phyloP scores from a whole-genome alignment of 164 flowering plant species.

The Vitis rupestris region DNA sequence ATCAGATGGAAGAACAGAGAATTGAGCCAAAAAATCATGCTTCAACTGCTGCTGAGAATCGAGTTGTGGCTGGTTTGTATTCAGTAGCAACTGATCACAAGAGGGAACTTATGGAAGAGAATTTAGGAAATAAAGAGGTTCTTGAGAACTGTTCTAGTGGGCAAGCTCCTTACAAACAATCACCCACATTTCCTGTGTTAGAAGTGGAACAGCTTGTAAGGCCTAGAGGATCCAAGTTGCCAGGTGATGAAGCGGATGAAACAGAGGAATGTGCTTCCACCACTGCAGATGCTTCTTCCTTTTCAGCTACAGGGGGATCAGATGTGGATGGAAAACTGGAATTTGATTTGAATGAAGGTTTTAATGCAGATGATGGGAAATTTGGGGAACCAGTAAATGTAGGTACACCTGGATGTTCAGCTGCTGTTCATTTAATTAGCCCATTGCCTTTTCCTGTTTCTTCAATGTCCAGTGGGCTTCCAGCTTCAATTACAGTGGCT shows the following conservation, averaged over 20 bases:
- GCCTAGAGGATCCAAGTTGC: conserved; percentile 20
- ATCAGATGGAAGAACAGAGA: conserved; percentile 20
- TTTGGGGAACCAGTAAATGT: conserved; percentile 35
- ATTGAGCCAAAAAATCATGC: conserved; percentile 17
- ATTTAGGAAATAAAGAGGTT: conserved; percentile 28
- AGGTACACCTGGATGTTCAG: conserved; percentile 23
- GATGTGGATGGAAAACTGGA: conserved; percentile 55
- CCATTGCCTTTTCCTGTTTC: conserved; percentile 42
- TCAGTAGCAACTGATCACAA: conserved; percentile 18
- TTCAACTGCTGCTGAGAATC: conserved; percentile 13
- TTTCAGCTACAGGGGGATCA: conserved; percentile 31
- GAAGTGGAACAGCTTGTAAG: conserved; percentile 19
- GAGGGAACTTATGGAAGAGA: conserved; percentile 22
- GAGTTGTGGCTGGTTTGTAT: conserved; percentile 15
- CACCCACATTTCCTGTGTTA: conserved; percentile 13
- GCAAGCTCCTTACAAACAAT: conserved; percentile 19
- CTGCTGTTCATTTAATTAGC: conserved; percentile 33
- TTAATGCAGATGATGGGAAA: conserved; percentile 65
- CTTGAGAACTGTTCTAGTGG: conserved; percentile 16
- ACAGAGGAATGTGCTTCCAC: conserved; percentile 41
- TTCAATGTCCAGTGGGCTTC: conserved; percentile 36
- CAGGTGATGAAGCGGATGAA: conserved; percentile 30
- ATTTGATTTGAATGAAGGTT: conserved; percentile 93
- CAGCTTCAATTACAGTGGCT: conserved; percentile 77
- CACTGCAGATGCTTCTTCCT: conserved; percentile 28